These are phyloP conservation scores for Hemileccinum impolitum DNA, from an alignment of 768 basidiomycete species.

Conservation along the genomic window DNA sequence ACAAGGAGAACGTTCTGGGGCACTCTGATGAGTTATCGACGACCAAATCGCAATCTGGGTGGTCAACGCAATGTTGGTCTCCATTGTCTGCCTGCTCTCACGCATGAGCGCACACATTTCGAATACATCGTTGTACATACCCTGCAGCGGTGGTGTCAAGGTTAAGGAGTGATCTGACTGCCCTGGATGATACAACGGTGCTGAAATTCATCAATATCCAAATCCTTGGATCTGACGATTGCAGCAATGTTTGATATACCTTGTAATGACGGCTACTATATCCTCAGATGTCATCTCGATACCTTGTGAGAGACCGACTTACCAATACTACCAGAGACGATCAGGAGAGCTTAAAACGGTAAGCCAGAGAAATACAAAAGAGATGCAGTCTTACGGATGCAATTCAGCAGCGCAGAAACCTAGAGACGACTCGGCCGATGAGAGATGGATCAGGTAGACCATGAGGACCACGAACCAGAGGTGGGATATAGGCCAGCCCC, in stretches of 20 bases:
- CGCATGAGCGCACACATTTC: neutral
- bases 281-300: neutral
- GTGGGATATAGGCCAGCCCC: conserved; percentile 12
- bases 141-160: neutral
- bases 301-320: neutral
- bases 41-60: conserved; percentile 7
- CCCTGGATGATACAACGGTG: conserved; percentile 12
- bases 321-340: neutral
- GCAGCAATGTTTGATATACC: conserved; percentile 1
- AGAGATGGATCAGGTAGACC: neutral
- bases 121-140: neutral
- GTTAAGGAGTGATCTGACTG: conserved; percentile 7
- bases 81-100: neutral
- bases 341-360: neutral
- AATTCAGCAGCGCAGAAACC: conserved; percentile 4
- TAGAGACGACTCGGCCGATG: neutral
- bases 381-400: conserved; percentile 2
- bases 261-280: conserved; percentile 6
- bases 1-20: no score
- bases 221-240: neutral
- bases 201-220: conserved; percentile 1
- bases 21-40: neutral
- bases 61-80: conserved; percentile 3
- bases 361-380: neutral
- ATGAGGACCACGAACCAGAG: conserved; percentile 1